Evolutionary conservation across 2,329 filamentous ascomycete genomes (phyloP).

Genomic region (Neonectria coccinea): DNA sequence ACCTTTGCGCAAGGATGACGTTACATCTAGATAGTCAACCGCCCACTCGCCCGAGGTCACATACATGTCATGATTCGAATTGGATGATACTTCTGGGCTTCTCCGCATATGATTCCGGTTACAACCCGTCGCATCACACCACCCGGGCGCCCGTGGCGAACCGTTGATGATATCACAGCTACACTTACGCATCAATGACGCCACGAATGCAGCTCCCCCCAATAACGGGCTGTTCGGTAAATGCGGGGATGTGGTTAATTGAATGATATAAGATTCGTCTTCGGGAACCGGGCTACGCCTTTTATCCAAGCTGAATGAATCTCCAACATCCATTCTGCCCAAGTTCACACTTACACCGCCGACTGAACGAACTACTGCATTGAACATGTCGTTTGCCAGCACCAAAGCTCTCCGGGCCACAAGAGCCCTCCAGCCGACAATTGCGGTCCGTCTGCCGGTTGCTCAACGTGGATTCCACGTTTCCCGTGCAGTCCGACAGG

Average conservation of each 20-base stretch:
- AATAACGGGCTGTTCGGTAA: background rate
- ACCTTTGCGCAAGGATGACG: background rate
- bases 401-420: conserved; percentile 9
- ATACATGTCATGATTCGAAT: background rate
- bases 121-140: conserved; percentile 19
- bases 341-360: background rate
- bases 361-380: background rate
- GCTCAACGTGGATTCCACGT: conserved; percentile 16
- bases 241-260: conserved; percentile 22
- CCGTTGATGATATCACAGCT: conserved; percentile 33
- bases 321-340: background rate
- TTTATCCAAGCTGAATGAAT: background rate
- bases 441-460: conserved; percentile 7
- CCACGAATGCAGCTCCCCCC: conserved; percentile 24
- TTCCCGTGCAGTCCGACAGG: conserved; percentile 13
- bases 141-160: conserved; percentile 11
- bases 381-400: background rate
- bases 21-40: background rate
- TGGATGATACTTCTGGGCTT: conserved; percentile 4
- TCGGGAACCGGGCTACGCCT: background rate
- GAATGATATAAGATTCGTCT: background rate
- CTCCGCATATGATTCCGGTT: conserved; percentile 5
- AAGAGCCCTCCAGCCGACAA: conserved; percentile 9
- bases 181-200: conserved; percentile 43
- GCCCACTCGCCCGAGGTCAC: background rate